Conservation (phyloP, 2,329 filamentous ascomycete species). For the Alternaria sp. region DNA sequence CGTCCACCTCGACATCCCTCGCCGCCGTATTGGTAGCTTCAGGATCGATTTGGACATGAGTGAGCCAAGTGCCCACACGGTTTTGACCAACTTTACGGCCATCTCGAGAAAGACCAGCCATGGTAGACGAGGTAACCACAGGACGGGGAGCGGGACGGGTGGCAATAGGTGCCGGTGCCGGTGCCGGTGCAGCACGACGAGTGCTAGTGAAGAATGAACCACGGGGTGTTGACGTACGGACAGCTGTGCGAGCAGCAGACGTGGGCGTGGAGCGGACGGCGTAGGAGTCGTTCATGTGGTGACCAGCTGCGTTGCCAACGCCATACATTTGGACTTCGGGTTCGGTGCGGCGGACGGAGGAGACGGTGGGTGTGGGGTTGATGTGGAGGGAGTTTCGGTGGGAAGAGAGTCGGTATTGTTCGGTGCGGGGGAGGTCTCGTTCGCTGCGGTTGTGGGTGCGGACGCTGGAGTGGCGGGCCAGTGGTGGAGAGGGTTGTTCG, state of each 20-base stretch:
- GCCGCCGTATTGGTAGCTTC: constrained; percentile 49
- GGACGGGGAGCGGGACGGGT: constrained; percentile 20
- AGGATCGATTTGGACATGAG: constrained; percentile 47
- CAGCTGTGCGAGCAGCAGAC: constrained; percentile 40
- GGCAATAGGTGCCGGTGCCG: constrained; percentile 10
- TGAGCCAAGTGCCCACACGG: constrained; percentile 52
- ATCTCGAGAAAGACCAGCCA: constrained; percentile 51
- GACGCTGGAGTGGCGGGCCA: constrained; percentile 40
- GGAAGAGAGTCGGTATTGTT: constrained; percentile 53
- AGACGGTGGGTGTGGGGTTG: constrained; percentile 32
- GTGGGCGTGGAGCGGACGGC: constrained; percentile 44
- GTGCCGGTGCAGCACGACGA: constrained; percentile 32
- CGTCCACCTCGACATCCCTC: constrained; percentile 47
- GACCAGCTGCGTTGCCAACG: constrained; percentile 62
- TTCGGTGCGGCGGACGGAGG: constrained; percentile 44
- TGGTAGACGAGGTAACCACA: constrained; percentile 39
- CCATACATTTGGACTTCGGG: constrained; percentile 60
- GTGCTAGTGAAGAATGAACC: constrained; percentile 39
- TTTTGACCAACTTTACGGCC: constrained; percentile 48
- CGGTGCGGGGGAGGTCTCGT: constrained; percentile 35
- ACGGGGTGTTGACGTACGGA: constrained; percentile 33
- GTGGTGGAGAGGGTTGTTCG: constrained; percentile 35
- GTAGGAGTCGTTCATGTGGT: constrained; percentile 67
- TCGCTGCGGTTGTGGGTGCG: constrained; percentile 37
- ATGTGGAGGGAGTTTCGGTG: constrained; percentile 57